Conservation (phyloP, 495 filamentous ascomycete genomes). For the Daldinia concentrica region DNA sequence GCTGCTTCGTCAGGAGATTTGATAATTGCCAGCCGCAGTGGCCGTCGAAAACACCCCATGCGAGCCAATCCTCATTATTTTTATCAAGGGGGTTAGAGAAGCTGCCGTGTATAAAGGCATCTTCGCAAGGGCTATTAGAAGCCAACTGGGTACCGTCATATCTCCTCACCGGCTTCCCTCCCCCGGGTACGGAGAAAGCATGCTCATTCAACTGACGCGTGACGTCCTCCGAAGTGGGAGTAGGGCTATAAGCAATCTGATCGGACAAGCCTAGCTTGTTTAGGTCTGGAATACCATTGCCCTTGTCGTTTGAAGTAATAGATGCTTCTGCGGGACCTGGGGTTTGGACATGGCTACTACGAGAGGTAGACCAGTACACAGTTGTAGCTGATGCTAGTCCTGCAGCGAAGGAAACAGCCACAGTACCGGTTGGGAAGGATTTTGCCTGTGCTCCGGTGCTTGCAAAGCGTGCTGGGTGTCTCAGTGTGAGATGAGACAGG, state of each 20-base stretch:
- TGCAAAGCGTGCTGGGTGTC: constrained; percentile 31
- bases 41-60: constrained; percentile 59
- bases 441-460: constrained; percentile 27
- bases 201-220: constrained; percentile 44
- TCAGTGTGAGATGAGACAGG: constrained; percentile 10
- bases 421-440: constrained; percentile 5
- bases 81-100: constrained; percentile 52
- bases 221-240: constrained; percentile 40
- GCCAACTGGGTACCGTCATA: constrained; percentile 59
- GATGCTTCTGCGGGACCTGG: not conserved
- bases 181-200: constrained; percentile 43
- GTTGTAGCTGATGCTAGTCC: constrained; percentile 24
- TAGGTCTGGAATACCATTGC: constrained; percentile 35
- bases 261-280: constrained; percentile 38
- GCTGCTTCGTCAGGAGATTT: constrained; percentile 50
- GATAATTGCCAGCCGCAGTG: constrained; percentile 60
- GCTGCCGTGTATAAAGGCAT: constrained; percentile 57
- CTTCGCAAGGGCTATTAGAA: constrained; percentile 60
- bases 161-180: constrained; percentile 48
- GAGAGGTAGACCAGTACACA: constrained; percentile 22
- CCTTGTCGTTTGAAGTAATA: not conserved
- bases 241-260: constrained; percentile 37
- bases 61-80: constrained; percentile 55
- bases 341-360: not conserved
- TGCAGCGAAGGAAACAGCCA: constrained; percentile 30